Conservation (phyloP, 257 asterid species). For the Orobanche coerulescens region DNA sequence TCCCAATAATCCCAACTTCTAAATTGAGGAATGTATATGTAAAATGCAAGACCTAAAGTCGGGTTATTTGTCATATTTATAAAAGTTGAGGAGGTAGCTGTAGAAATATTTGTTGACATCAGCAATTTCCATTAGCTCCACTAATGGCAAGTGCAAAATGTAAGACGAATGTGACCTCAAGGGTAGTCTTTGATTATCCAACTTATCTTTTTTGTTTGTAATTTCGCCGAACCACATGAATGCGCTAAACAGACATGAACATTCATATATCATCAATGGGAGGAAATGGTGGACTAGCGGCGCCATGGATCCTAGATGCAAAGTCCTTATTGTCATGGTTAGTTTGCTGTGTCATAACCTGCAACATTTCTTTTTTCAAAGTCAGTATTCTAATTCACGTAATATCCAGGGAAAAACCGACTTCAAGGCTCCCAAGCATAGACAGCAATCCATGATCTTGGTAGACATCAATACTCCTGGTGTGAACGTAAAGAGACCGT, state of each 20-base stretch:
- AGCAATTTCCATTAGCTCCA: no score
- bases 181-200: no score
- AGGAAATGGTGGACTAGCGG: slow-evolving; percentile 99
- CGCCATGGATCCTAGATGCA: slow-evolving; percentile 99
- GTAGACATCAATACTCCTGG: slow-evolving; percentile 79
- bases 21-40: no score
- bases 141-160: no score
- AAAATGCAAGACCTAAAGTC: no score
- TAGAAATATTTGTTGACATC: no score
- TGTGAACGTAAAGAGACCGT: slow-evolving; percentile 60
- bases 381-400: slow-evolving; percentile 21
- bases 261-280: slow-evolving; percentile 79
- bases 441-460: slow-evolving; percentile 91
- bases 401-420: slow-evolving; percentile 82
- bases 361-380: neutral
- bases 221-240: neutral
- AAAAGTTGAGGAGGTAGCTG: no score
- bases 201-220: no score
- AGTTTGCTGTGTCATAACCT: slow-evolving; percentile 18
- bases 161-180: no score
- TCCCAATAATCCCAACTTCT: no score
- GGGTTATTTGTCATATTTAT: no score
- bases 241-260: slow-evolving; percentile 45
- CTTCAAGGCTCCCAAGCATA: slow-evolving; percentile 67
- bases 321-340: slow-evolving; percentile 88